Conservation (phyloP, 306 rosid genomes). For the Quercus cerris region DNA sequence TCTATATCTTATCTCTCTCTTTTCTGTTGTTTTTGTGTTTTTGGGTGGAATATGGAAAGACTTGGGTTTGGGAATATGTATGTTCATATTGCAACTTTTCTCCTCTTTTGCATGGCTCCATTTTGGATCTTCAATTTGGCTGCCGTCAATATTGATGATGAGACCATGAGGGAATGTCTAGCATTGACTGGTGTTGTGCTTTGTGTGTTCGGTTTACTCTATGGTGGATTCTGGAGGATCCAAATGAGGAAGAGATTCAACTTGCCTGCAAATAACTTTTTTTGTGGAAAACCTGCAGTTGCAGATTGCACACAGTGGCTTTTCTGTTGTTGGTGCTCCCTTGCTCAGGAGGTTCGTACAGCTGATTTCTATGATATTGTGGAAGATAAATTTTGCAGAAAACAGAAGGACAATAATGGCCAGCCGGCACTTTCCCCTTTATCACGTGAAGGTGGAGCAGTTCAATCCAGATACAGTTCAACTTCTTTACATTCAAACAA, state of each 20-base stretch:
- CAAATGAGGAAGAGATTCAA: conserved; percentile 52
- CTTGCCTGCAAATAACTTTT: conserved; percentile 32
- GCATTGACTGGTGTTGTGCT: conserved; percentile 34
- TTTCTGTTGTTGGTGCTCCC: conserved; percentile 59
- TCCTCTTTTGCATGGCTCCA: conserved; percentile 57
- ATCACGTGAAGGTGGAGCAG: conserved; percentile 33
- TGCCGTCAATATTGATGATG: conserved; percentile 40
- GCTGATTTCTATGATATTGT: conserved; percentile 37
- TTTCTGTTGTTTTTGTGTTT: conserved; percentile 46
- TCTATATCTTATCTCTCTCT: conserved; percentile 27
- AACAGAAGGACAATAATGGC: not conserved
- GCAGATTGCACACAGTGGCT: conserved; percentile 51
- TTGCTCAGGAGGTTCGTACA: conserved; percentile 61
- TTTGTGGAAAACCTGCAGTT: conserved; percentile 40
- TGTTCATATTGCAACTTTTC: conserved; percentile 44
- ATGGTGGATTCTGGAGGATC: conserved; percentile 65
- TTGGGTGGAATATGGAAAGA: conserved; percentile 52
- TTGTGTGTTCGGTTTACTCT: conserved; percentile 44
- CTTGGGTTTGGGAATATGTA: conserved; percentile 51
- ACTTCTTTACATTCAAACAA: conserved; percentile 20
- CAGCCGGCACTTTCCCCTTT: conserved; percentile 29
- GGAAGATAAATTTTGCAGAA: conserved; percentile 28
- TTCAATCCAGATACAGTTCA: conserved; percentile 22
- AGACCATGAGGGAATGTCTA: conserved; percentile 27
- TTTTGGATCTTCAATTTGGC: conserved; percentile 46